Evolutionary conservation across 2,329 filamentous ascomycete genomes (phyloP).

Genomic region (Nannizziopsis barbatae): DNA sequence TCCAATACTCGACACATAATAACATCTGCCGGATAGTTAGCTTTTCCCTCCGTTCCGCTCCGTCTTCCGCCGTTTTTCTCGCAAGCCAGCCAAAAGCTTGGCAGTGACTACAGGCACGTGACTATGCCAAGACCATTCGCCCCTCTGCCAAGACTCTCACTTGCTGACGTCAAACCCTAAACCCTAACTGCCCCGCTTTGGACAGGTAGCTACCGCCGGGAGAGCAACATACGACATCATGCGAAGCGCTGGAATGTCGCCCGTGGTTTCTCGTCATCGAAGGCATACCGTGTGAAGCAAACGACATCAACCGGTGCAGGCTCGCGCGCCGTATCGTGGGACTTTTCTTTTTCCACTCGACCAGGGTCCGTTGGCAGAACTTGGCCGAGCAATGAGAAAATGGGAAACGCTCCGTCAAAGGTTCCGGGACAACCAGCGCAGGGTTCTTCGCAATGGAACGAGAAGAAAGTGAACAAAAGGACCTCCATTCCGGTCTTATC

Average conservation of each 20-base stretch:
- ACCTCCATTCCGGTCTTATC: slow-evolving; percentile 34
- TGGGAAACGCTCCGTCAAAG: slow-evolving; percentile 42
- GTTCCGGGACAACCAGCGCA: slow-evolving; percentile 26
- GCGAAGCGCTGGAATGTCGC: background rate
- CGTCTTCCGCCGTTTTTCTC: too few species aligned
- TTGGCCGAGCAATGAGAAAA: slow-evolving; percentile 19
- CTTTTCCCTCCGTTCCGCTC: too few species aligned
- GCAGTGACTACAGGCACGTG: slow-evolving; percentile 3
- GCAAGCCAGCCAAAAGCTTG: too few species aligned
- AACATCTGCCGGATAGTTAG: too few species aligned
- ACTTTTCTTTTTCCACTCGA: too few species aligned
- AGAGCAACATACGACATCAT: background rate
- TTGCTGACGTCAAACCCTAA: slow-evolving; percentile 10
- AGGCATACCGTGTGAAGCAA: background rate
- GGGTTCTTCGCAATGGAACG: slow-evolving; percentile 20
- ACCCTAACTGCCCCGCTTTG: slow-evolving; percentile 11
- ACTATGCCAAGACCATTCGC: background rate
- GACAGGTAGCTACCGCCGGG: background rate
- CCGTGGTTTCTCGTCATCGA: background rate
- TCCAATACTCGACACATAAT: too few species aligned
- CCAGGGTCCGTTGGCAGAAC: background rate
- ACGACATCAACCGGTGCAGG: slow-evolving; percentile 5
- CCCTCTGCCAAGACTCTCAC: slow-evolving; percentile 4
- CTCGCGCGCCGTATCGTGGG: background rate
- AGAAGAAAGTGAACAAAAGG: slow-evolving; percentile 32